These are phyloP conservation scores for Papilionanthe hybrid DNA, from an alignment of 116 monocot species.

Conservation along the genomic window DNA sequence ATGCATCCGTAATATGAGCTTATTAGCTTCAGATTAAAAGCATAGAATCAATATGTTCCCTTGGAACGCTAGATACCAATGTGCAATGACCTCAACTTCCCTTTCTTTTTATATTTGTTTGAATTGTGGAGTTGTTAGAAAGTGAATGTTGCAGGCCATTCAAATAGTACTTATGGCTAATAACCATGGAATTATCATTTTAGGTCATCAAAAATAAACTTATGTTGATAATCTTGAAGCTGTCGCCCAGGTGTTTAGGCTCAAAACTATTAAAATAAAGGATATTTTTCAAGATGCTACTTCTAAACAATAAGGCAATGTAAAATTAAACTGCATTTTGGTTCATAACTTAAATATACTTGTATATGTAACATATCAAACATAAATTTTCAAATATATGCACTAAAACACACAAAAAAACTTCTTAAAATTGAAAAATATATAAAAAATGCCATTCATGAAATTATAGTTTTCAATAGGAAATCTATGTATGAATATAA, in stretches of 20 bases:
- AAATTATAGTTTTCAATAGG: neutral
- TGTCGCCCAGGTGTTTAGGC: neutral
- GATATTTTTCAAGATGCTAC: neutral
- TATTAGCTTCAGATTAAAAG: no score
- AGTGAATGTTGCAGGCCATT: no score
- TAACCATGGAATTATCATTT: no score
- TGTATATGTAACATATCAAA: neutral
- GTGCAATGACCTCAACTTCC: no score
- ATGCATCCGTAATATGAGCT: no score
- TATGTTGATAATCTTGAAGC: no score
- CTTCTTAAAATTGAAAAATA: neutral
- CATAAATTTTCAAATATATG: neutral
- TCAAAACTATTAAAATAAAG: neutral
- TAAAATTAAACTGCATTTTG: neutral
- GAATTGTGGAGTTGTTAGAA: no score
- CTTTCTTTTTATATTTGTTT: no score
- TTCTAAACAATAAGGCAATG: neutral
- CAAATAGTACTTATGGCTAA: no score
- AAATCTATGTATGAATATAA: neutral
- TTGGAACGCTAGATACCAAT: no score
- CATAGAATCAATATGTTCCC: no score
- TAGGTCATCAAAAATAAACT: no score
- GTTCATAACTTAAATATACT: neutral
- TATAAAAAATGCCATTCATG: neutral
- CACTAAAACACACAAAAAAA: neutral